phyloP scores from a whole-genome alignment of 306 rosid species.

The Hylodesmum podocarpum region DNA sequence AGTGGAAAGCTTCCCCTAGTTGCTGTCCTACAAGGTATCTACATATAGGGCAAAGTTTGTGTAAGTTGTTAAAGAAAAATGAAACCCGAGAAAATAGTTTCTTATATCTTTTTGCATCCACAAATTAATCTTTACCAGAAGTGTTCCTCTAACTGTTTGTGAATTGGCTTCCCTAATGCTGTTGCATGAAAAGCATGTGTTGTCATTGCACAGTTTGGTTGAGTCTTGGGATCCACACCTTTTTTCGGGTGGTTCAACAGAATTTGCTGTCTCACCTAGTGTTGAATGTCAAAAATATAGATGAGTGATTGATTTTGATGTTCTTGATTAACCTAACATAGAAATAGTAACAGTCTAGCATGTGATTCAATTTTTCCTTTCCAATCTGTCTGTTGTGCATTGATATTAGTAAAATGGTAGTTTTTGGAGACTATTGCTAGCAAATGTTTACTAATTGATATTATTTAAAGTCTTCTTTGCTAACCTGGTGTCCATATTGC shows the following conservation, averaged over 20 bases:
- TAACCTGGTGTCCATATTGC: slow-evolving; percentile 98
- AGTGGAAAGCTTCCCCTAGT: slow-evolving; percentile 92
- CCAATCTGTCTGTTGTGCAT: slow-evolving; percentile 21
- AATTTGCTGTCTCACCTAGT: slow-evolving; percentile 79
- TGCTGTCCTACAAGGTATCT: slow-evolving; percentile 96
- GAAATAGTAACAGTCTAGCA: slow-evolving; percentile 15
- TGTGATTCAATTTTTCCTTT: slow-evolving; percentile 7
- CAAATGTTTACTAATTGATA: slow-evolving; percentile 4
- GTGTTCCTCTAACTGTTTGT: slow-evolving; percentile 81
- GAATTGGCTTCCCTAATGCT: slow-evolving; percentile 71
- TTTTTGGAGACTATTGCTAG: background rate
- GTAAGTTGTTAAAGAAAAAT: slow-evolving; percentile 19
- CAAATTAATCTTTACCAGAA: slow-evolving; percentile 61
- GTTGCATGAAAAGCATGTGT: slow-evolving; percentile 72
- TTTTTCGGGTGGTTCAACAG: slow-evolving; percentile 63
- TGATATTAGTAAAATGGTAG: slow-evolving; percentile 4
- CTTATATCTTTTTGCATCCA: slow-evolving; percentile 10
- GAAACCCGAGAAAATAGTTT: background rate
- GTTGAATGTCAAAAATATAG: slow-evolving; percentile 16
- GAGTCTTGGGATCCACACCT: slow-evolving; percentile 61
- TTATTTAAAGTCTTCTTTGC: slow-evolving; percentile 25
- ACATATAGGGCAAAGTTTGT: slow-evolving; percentile 22
- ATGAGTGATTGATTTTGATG: slow-evolving; percentile 20
- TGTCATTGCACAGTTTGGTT: slow-evolving; percentile 54
- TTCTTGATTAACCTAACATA: slow-evolving; percentile 1